phyloP scores from a whole-genome alignment of 176 grass and related monocot species.

The Thalia dealbata region DNA sequence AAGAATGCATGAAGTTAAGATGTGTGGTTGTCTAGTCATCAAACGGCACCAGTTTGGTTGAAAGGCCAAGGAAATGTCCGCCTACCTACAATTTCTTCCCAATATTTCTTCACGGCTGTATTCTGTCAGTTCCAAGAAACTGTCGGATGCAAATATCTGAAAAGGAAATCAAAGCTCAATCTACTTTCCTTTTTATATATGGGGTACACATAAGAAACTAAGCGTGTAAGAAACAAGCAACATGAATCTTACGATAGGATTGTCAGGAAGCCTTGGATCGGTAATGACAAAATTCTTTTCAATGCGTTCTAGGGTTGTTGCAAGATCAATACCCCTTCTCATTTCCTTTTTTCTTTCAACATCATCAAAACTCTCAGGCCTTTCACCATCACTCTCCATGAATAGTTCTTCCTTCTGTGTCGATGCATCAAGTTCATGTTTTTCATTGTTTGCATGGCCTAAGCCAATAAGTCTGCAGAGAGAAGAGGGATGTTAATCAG shows the following conservation, averaged over 20 bases:
- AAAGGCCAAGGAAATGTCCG: background rate
- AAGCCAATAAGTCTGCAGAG: slow-evolving; percentile 46
- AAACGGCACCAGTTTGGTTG: background rate
- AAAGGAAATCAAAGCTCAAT: slow-evolving; percentile 6
- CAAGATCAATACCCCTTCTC: slow-evolving; percentile 95
- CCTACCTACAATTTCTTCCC: slow-evolving; percentile 79
- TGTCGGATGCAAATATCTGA: slow-evolving; percentile 90
- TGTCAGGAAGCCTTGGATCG: slow-evolving; percentile 20
- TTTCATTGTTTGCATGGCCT: slow-evolving; percentile 34
- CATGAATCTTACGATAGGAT: slow-evolving; percentile 18
- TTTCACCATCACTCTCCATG: slow-evolving; percentile 75
- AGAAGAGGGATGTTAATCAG: background rate
- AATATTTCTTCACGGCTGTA: slow-evolving; percentile 85
- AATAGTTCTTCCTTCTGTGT: slow-evolving; percentile 42
- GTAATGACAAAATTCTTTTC: slow-evolving; percentile 24
- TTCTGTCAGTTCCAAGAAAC: slow-evolving; percentile 68
- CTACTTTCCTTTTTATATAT: background rate
- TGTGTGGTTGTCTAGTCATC: background rate
- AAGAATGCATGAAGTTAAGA: too few species aligned
- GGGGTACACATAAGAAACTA: background rate
- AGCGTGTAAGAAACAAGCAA: background rate
- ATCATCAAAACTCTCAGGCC: slow-evolving; percentile 71
- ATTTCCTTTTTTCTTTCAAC: slow-evolving; percentile 73
- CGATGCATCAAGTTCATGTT: slow-evolving; percentile 39
- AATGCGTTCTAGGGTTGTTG: slow-evolving; percentile 91